These are phyloP conservation scores for Salinomyces thailandicus DNA, from an alignment of 2,329 filamentous ascomycete genomes.

Conservation along the genomic window DNA sequence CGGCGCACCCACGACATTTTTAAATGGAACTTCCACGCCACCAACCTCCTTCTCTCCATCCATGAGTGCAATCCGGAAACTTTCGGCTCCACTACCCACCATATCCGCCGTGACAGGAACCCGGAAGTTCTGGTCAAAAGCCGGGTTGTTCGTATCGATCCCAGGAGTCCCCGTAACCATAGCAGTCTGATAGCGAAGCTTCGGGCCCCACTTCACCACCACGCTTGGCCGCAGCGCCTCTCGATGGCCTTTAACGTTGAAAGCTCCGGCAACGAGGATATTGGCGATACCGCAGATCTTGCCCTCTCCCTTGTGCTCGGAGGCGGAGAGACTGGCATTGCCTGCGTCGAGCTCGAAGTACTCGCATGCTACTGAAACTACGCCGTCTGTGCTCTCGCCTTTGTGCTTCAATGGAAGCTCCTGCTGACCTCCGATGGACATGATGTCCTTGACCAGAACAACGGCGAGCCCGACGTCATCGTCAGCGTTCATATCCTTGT, in stretches of 20 bases:
- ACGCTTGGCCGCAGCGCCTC: constrained; percentile 38
- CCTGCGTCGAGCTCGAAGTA: constrained; percentile 36
- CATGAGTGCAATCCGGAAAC: constrained; percentile 28
- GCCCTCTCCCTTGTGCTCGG: constrained; percentile 19
- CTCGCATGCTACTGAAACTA: constrained; percentile 29
- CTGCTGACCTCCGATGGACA: constrained; percentile 34
- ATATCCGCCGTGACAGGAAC: constrained; percentile 30
- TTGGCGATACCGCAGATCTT: constrained; percentile 33
- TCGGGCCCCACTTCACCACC: constrained; percentile 33
- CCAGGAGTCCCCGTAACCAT: constrained; percentile 36
- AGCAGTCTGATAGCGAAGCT: constrained; percentile 32
- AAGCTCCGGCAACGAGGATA: constrained; percentile 34
- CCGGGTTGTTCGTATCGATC: constrained; percentile 40
- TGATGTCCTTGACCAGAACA: constrained; percentile 33
- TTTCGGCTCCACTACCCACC: constrained; percentile 20
- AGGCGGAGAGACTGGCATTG: constrained; percentile 23
- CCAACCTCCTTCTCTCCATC: constrained; percentile 28
- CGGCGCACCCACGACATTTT: constrained; percentile 26
- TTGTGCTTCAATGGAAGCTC: constrained; percentile 32
- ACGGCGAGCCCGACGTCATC: constrained; percentile 37
- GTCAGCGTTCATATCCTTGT: constrained; percentile 34
- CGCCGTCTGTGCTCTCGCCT: constrained; percentile 28
- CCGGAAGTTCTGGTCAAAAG: constrained; percentile 37
- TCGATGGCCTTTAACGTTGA: constrained; percentile 34
- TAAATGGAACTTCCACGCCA: constrained; percentile 27